phyloP scores from a whole-genome alignment of 257 asterid species.

The Ballota nigra region DNA sequence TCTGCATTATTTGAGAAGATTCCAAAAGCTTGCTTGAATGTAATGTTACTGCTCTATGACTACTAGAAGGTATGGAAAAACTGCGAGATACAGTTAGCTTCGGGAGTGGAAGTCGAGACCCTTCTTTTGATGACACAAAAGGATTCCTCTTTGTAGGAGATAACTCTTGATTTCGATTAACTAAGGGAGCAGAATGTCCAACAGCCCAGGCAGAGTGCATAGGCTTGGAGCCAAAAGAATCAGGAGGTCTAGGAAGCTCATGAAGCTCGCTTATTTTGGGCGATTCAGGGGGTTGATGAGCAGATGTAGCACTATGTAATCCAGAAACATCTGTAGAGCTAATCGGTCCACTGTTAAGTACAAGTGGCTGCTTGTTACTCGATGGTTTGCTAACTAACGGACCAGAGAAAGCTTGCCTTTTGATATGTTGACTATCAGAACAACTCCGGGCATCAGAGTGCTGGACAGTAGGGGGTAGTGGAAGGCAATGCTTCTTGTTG shows the following conservation, averaged over 20 bases:
- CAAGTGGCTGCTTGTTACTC: constrained; percentile 44
- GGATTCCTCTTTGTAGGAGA: constrained; percentile 57
- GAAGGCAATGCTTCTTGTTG: constrained; percentile 55
- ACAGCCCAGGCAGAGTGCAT: constrained; percentile 38
- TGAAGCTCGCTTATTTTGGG: constrained; percentile 91
- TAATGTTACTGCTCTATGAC: constrained; percentile 48
- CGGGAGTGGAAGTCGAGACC: constrained; percentile 79
- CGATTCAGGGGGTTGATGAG: constrained; percentile 53
- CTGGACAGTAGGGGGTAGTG: constrained; percentile 56
- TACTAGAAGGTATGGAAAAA: constrained; percentile 79
- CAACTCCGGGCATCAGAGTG: constrained; percentile 51
- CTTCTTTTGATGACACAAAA: constrained; percentile 40
- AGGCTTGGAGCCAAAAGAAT: constrained; percentile 45
- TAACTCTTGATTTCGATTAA: constrained; percentile 47
- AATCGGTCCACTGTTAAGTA: constrained; percentile 61
- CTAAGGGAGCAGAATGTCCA: constrained; percentile 78
- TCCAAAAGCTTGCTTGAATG: constrained; percentile 57
- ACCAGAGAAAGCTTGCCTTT: constrained; percentile 81
- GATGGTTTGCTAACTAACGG: constrained; percentile 75
- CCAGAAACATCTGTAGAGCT: constrained; percentile 54
- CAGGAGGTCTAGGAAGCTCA: constrained; percentile 96
- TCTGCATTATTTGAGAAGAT: constrained; percentile 48
- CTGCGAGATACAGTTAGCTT: constrained; percentile 68
- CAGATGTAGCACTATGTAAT: constrained; percentile 37
- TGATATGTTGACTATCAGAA: constrained; percentile 43